phyloP scores from a whole-genome alignment of 352 stramenopile species.

The Phytophthora ramorum region DNA sequence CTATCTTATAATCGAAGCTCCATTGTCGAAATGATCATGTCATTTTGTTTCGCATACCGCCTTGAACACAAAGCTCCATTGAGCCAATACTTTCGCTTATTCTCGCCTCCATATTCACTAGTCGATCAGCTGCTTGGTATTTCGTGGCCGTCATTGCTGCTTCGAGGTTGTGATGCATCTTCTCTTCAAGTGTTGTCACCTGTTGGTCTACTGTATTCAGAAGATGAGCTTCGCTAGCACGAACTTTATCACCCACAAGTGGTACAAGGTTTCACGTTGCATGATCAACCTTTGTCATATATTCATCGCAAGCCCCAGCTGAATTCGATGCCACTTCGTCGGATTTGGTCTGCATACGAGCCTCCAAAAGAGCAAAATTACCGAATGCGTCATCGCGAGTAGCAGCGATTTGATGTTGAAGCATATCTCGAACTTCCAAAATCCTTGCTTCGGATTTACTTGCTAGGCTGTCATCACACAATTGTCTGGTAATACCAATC shows the following conservation, averaged over 20 bases:
- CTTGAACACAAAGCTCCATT: conserved; percentile 1
- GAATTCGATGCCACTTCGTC: background rate
- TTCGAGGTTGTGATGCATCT: background rate
- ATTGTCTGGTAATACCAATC: background rate
- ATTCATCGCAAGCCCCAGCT: background rate
- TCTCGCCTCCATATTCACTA: background rate
- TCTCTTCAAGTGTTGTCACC: conserved; percentile 1
- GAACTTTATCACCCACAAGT: conserved; percentile 1
- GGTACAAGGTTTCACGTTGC: background rate
- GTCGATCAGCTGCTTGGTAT: background rate
- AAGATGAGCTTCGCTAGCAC: conserved; percentile 2
- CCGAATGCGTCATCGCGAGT: background rate
- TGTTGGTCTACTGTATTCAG: background rate
- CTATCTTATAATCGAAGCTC: background rate
- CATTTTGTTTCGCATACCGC: background rate
- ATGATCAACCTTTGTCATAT: conserved; percentile 1
- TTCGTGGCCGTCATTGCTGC: background rate
- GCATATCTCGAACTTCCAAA: background rate
- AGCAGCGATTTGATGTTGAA: background rate
- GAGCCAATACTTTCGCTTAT: background rate
- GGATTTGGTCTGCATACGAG: background rate
- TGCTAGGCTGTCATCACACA: background rate
- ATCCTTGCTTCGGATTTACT: background rate
- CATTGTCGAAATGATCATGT: background rate
- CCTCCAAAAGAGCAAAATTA: background rate